Evolutionary conservation across 2,329 filamentous ascomycete genomes (phyloP).

Genomic region (Aureobasidium sp.): DNA sequence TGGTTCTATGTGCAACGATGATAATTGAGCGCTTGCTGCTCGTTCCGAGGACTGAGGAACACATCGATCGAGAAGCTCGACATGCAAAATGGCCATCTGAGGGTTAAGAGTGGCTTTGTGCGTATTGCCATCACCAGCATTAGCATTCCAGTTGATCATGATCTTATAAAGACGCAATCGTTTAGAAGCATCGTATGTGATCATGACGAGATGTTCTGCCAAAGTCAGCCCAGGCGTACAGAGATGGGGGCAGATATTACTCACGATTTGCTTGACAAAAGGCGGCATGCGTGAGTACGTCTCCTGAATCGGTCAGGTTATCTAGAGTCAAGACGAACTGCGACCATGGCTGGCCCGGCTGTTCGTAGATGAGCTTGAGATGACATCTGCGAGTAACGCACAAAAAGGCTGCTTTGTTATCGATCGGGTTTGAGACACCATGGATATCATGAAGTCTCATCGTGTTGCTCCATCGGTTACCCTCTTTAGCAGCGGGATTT

Average conservation of each 20-base stretch:
- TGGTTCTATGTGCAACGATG: slow-evolving; percentile 31
- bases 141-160: slow-evolving; percentile 63
- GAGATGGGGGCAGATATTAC: slow-evolving; percentile 4
- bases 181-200: slow-evolving; percentile 61
- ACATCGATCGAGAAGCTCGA: slow-evolving; percentile 8
- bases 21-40: slow-evolving; percentile 60
- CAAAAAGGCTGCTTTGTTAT: slow-evolving; percentile 65
- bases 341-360: slow-evolving; percentile 63
- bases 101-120: slow-evolving; percentile 1
- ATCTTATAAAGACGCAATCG: slow-evolving; percentile 70
- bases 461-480: slow-evolving; percentile 59
- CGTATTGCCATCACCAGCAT: slow-evolving; percentile 22
- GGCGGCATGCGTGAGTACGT: slow-evolving; percentile 56
- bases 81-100: slow-evolving; percentile 6
- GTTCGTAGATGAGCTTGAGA: slow-evolving; percentile 70
- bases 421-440: slow-evolving; percentile 66
- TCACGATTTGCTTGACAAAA: slow-evolving; percentile 40
- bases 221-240: not conserved
- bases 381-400: slow-evolving; percentile 68
- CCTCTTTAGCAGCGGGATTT: slow-evolving; percentile 33
- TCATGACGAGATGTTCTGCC: slow-evolving; percentile 53
- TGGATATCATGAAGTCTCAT: slow-evolving; percentile 58
- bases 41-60: slow-evolving; percentile 5
- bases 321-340: slow-evolving; percentile 70
- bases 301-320: slow-evolving; percentile 57